phyloP scores from a whole-genome alignment of 1,139 yeast genomes.

The Debaryomyces singareniensis region DNA sequence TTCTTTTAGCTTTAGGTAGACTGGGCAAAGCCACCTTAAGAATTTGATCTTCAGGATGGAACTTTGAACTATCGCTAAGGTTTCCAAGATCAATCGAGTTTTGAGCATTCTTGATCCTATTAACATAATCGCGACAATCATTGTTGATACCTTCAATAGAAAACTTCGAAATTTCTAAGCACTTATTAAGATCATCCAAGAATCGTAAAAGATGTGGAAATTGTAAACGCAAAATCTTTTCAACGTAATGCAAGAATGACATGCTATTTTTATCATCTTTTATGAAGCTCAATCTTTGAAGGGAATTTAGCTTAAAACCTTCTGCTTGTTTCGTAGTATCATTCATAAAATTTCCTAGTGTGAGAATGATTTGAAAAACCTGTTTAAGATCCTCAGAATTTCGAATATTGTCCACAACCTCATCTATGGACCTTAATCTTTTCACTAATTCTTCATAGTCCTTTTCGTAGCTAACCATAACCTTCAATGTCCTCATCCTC shows the following conservation, averaged over 20 bases:
- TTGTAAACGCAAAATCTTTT: conserved; percentile 59
- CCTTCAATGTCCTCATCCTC: conserved; percentile 62
- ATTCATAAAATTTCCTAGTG: conserved; percentile 83
- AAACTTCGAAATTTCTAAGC: conserved; percentile 54
- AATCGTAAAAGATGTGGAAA: conserved; percentile 62
- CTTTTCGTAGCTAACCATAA: conserved; percentile 56
- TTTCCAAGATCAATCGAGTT: conserved; percentile 70
- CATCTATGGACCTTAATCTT: conserved; percentile 58
- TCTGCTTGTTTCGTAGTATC: conserved; percentile 73
- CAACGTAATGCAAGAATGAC: conserved; percentile 77
- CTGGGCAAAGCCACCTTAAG: conserved; percentile 57
- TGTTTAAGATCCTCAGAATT: conserved; percentile 53
- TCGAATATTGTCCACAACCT: conserved; percentile 55
- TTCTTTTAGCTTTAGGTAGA: conserved; percentile 63
- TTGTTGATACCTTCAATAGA: conserved; percentile 61
- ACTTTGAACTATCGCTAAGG: conserved; percentile 65
- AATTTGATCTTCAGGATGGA: conserved; percentile 69
- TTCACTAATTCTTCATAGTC: conserved; percentile 63
- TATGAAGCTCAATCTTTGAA: conserved; percentile 69
- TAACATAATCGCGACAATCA: conserved; percentile 56
- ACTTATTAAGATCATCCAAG: conserved; percentile 53
- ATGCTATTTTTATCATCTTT: conserved; percentile 73
- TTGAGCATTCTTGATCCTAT: conserved; percentile 60
- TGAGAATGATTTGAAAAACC: conserved; percentile 69
- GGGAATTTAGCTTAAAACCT: conserved; percentile 70